Conservation (phyloP, 2,329 filamentous ascomycete species). For the Penicillium thymicola region DNA sequence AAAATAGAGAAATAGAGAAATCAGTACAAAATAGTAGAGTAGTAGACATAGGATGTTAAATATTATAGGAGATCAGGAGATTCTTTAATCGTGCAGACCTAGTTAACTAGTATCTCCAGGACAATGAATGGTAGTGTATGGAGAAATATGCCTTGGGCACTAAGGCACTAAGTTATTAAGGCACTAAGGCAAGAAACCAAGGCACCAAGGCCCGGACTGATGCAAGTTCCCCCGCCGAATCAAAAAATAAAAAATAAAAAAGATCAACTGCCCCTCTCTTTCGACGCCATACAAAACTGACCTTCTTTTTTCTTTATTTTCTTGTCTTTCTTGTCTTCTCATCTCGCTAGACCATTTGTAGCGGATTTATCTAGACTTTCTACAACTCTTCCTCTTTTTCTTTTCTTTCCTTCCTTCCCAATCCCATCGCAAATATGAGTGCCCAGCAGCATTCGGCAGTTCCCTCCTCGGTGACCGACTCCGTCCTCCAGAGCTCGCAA, state of each 20-base stretch:
- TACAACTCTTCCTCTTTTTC: neutral
- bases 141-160: neutral
- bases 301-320: neutral
- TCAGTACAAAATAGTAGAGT: neutral
- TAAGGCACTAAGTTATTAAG: too few relatives aligned
- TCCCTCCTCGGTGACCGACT: constrained; percentile 67
- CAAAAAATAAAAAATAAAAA: constrained; percentile 18
- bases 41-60: neutral
- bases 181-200: neutral
- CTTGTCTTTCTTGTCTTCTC: neutral
- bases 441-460: constrained; percentile 35
- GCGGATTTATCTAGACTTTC: neutral
- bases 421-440: constrained; percentile 12
- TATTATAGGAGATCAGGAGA: neutral
- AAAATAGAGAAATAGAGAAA: neutral
- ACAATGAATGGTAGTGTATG: too few relatives aligned
- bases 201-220: neutral
- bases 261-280: constrained; percentile 6
- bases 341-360: neutral
- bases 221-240: constrained; percentile 14
- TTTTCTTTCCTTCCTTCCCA: neutral
- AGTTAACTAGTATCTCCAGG: too few relatives aligned
- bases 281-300: neutral
- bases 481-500: constrained; percentile 80
- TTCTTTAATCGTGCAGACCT: neutral